These are phyloP conservation scores for Rugonectria rugulosa DNA, from an alignment of 2,329 filamentous ascomycete genomes.

Conservation along the genomic window DNA sequence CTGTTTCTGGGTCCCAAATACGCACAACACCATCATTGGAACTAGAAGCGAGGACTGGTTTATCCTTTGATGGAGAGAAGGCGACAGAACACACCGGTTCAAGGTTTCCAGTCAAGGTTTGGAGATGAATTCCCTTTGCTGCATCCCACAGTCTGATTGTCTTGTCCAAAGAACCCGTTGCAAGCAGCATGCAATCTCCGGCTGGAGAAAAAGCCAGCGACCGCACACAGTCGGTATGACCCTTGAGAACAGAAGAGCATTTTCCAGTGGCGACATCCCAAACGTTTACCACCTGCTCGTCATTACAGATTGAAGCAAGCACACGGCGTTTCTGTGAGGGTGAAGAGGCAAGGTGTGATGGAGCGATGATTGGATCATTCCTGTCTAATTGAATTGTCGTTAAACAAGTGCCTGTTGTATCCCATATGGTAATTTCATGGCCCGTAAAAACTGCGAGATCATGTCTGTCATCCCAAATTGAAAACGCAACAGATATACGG, in stretches of 20 bases:
- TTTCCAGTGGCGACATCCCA: conserved; percentile 21
- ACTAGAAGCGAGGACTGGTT: no score
- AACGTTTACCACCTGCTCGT: conserved; percentile 25
- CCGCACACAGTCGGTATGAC: not conserved
- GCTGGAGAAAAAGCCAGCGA: conserved; percentile 11
- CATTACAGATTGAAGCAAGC: conserved; percentile 19
- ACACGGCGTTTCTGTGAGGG: conserved; percentile 7
- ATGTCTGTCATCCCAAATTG: no score
- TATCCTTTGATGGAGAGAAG: no score
- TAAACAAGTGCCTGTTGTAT: no score
- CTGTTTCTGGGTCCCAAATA: no score
- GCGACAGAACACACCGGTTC: no score
- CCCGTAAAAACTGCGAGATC: not conserved
- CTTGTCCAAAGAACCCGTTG: not conserved
- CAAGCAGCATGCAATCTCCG: not conserved
- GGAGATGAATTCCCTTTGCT: conserved; percentile 2
- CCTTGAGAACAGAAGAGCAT: conserved; percentile 15
- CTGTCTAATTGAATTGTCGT: no score
- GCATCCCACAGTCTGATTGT: conserved; percentile 20
- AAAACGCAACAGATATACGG: no score
- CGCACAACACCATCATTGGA: no score
- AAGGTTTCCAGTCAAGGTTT: no score
- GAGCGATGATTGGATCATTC: no score
- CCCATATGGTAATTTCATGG: not conserved
- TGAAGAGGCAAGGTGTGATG: conserved; percentile 18